These are phyloP conservation scores for Microstroma glucosiphilum DNA, from an alignment of 1,284 basidiomycete genomes.

Conservation along the genomic window DNA sequence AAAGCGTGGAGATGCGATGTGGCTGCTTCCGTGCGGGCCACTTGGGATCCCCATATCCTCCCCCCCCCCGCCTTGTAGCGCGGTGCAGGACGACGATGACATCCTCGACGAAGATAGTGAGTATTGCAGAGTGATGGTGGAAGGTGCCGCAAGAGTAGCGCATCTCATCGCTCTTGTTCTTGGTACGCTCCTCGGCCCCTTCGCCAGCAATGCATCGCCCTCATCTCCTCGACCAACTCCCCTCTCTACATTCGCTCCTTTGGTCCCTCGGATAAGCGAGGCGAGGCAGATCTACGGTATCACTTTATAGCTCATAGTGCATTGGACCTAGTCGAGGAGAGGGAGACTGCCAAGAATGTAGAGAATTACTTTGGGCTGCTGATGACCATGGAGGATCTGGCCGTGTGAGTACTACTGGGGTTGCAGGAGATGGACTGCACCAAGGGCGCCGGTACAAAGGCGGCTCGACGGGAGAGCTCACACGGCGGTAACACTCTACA, in stretches of 20 bases:
- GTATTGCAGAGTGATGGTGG: no score
- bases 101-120: no score
- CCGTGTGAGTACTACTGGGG: slow-evolving; percentile 25
- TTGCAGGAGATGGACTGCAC: background rate
- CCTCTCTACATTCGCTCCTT: slow-evolving; percentile 32
- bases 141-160: no score
- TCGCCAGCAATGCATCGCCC: slow-evolving; percentile 27
- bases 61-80: no score
- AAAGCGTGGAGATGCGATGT: no score
- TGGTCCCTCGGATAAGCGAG: slow-evolving; percentile 1
- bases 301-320: slow-evolving; percentile 49
- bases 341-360: slow-evolving; percentile 25
- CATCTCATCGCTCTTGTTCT: no score
- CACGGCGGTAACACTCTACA: background rate
- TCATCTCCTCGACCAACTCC: slow-evolving; percentile 26
- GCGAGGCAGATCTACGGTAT: slow-evolving; percentile 36
- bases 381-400: slow-evolving; percentile 51
- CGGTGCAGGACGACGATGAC: no score
- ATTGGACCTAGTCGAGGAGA: slow-evolving; percentile 50
- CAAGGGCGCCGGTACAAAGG: background rate
- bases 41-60: no score
- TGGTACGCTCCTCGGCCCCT: slow-evolving; percentile 13
- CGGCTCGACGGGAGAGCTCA: no score
- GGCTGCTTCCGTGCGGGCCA: no score
- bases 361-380: slow-evolving; percentile 51